Base-by-base conservation (phyloP, 345 rosid genomes). In the Linum tenue region DNA sequence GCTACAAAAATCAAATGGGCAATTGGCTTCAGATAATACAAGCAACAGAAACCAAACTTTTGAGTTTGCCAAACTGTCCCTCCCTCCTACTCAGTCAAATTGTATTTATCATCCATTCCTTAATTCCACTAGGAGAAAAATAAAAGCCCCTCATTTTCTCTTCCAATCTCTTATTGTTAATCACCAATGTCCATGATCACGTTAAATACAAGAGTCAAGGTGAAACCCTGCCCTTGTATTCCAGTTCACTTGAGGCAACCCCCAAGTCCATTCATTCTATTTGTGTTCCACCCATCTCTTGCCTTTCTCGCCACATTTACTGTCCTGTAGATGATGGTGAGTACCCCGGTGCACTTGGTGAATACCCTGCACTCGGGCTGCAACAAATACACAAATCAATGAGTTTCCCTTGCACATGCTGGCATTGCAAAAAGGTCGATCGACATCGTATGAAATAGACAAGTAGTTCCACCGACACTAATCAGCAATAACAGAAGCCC, bases 261-360 rank as follows among this genome's bases (percentile, higher is more conserved):
- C 6, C 2, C 9, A 22, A 11, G 10, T 11, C 5, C 50, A 5
- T 11, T 43, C 50, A 5, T 3, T 59, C 40, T 22, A 14, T 37
- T 14, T 5, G 37, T 60, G 63, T 66, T 60, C 17, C 31, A 65
- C 48, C 35, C 70, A 38, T 75, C 70, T 66, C 77, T 78, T 22
- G 3, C 69, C 60, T 55, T 69, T 70, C 76, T 64, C 75, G 64
- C 78, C 91, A 64, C 74, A 88, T 84, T 73, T 81, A 85, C 78
- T 87, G 95, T 72, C 97, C 82, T 5, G 95, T 80, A 0, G 97
- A 87, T 38, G 95, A 78, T 1, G 95, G 97, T 17, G 90, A 90
- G 73, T 87, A 86, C 31, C 41, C 92, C 0, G 92, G 92, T 3
- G 88, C 83, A 69, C 86, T 85, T 2, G 95, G 97, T 5, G 95